phyloP scores from a whole-genome alignment of 2,329 filamentous ascomycete species.

The Ceratocystis variospora region DNA sequence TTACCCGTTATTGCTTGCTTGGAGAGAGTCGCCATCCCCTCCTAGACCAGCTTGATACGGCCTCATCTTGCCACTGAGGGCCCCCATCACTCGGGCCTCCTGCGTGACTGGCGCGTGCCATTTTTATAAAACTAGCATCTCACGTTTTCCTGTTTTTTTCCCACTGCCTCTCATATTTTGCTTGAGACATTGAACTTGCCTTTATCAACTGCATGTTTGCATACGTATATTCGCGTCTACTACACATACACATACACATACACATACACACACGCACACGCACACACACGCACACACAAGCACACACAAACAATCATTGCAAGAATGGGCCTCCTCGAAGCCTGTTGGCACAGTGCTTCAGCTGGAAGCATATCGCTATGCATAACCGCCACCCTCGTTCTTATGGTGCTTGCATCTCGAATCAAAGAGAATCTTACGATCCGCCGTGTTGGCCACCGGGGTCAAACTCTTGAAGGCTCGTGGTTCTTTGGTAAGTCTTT shows the following conservation, averaged over 20 bases:
- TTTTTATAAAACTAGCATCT: not conserved
- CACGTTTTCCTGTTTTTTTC: not conserved
- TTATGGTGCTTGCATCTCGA: not conserved
- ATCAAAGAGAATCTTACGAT: conserved; percentile 31
- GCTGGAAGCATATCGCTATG: not conserved
- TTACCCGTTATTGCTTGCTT: too few relatives aligned
- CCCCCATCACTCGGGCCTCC: not conserved
- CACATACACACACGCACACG: not conserved
- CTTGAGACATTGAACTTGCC: not conserved
- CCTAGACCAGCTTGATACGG: too few relatives aligned
- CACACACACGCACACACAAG: not conserved
- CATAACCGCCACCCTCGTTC: not conserved
- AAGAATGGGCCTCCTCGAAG: conserved; percentile 6
- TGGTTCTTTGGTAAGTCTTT: conserved; percentile 5
- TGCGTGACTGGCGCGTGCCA: not conserved
- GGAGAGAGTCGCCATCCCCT: too few relatives aligned
- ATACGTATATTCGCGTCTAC: not conserved
- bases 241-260: not conserved
- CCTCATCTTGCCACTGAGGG: too few relatives aligned
- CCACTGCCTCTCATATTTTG: not conserved
- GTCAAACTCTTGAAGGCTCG: not conserved
- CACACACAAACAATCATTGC: not conserved
- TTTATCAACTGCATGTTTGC: not conserved
- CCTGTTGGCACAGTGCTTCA: not conserved
- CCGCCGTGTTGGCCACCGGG: conserved; percentile 9